Base-by-base conservation (phyloP, 495 filamentous ascomycete genomes). In the Aspergillus sclerotiicarbonarius region DNA sequence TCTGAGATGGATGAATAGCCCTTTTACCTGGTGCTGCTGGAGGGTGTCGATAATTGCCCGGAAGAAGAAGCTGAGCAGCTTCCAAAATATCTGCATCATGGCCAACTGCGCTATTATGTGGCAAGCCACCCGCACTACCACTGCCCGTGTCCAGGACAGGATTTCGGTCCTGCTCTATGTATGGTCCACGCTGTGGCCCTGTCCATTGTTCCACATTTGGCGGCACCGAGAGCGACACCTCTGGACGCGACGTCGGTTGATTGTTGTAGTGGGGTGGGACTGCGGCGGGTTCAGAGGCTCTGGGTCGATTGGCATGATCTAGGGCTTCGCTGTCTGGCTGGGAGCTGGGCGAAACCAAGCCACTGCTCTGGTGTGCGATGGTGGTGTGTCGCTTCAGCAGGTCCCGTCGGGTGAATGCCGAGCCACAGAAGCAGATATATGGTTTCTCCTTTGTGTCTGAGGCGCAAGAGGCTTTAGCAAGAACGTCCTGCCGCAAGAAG, bases 391-490 rank as follows among this genome's bases (percentile, higher is more conserved):
- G 74, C 59, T 80, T 81, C 58, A 82, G 62, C 19, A 82, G 73
- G 72, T 82, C 80, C 46, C 79, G 73, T 48, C 79, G 73, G 51
- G 79, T 80, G 61, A 81, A 82, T 0, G 77, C 76, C 44, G 78
- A 75, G 67, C 79, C 79, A 71, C 79, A 82, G 65, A 76, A 79
- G 61, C 79, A 82, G 43, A 77, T 72, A 62, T 80, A 82, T 13
- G 79, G 79, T 57, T 82, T 82, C 63, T 82, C 79, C 53, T 80
- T 80, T 32, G 79, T 82, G 63, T 82, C 79, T 82, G 62, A 64
- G 68, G 60, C 29, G 47, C 25, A 50, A 16, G n/a, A 33, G 6
- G 47, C 2, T 29, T 50, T 32, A 50, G 47, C 29, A 12, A 31
- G 64, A 61, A 60, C 60, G 62, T 67, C 70, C 21, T 18, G 54